Evolutionary conservation across 306 rosid genomes (phyloP).

Genomic region (Dalbergia cochinchinensis): DNA sequence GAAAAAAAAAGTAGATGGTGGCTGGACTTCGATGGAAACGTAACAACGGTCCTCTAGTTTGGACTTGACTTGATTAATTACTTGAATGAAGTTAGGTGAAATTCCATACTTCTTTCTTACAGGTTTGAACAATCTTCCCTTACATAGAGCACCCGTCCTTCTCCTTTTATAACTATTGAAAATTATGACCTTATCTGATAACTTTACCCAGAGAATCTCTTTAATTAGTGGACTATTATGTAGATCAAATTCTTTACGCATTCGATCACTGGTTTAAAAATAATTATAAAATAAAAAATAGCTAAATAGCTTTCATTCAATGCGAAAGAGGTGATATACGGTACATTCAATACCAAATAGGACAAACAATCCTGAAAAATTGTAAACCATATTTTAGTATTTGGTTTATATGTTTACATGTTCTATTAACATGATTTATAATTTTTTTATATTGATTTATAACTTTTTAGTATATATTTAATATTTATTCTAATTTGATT

Average conservation of each 20-base stretch:
- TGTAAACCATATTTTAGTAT: too few relatives aligned
- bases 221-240: not conserved
- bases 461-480: too few relatives aligned
- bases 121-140: slow-evolving; percentile 5
- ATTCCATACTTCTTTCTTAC: not conserved
- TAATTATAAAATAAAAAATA: not conserved
- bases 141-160: slow-evolving; percentile 1
- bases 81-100: not conserved
- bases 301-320: not conserved
- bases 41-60: not conserved
- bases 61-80: too few relatives aligned
- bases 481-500: too few relatives aligned
- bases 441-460: too few relatives aligned
- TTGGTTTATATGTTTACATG: too few relatives aligned
- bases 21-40: too few relatives aligned
- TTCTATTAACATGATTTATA: too few relatives aligned
- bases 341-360: too few relatives aligned
- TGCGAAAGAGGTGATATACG: not conserved
- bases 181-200: not conserved
- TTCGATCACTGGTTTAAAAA: not conserved
- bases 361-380: too few relatives aligned
- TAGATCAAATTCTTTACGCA: not conserved
- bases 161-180: not conserved
- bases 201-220: slow-evolving; percentile 1
- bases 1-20: too few relatives aligned